Evolutionary conservation across 441 rosid genomes (phyloP).

Genomic region (Gossypium schwendimanii): DNA sequence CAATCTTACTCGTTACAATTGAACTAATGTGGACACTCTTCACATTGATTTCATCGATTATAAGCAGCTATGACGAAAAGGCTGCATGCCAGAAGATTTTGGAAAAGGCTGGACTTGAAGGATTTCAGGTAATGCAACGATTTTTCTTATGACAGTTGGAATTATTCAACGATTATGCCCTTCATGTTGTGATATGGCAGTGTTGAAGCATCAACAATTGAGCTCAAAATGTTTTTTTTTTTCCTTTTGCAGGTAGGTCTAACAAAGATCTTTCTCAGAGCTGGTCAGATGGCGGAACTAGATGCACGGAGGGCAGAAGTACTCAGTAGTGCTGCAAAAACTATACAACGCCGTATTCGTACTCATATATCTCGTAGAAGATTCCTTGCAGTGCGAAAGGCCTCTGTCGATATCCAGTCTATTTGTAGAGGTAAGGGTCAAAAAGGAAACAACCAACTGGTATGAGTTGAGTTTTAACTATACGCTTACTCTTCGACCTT

Average conservation of each 20-base stretch:
- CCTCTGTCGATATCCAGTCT: slow-evolving; percentile 58
- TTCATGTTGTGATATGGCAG: background rate
- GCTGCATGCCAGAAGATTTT: slow-evolving; percentile 63
- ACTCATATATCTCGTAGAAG: slow-evolving; percentile 72
- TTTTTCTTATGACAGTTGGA: background rate
- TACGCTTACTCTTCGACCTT: background rate
- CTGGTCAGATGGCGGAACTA: slow-evolving; percentile 98
- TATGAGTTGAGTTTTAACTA: background rate
- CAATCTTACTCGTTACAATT: slow-evolving; percentile 17
- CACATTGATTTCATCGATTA: slow-evolving; percentile 11
- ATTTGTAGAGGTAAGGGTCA: slow-evolving; percentile 63
- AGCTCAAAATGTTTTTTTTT: slow-evolving; percentile 13
- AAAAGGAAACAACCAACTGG: background rate
- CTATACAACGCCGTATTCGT: slow-evolving; percentile 64
- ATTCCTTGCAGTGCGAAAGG: slow-evolving; percentile 60
- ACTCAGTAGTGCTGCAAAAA: slow-evolving; percentile 75
- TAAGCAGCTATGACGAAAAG: slow-evolving; percentile 79
- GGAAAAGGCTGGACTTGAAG: slow-evolving; percentile 79
- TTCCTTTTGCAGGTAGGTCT: slow-evolving; percentile 66
- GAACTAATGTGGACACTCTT: slow-evolving; percentile 15
- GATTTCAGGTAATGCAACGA: slow-evolving; percentile 65
- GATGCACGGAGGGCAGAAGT: slow-evolving; percentile 86
- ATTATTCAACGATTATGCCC: background rate
- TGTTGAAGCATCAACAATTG: slow-evolving; percentile 16
- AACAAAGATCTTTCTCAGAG: slow-evolving; percentile 92